Conservation (phyloP, 441 rosid genomes). For the Eruca vesicaria region DNA sequence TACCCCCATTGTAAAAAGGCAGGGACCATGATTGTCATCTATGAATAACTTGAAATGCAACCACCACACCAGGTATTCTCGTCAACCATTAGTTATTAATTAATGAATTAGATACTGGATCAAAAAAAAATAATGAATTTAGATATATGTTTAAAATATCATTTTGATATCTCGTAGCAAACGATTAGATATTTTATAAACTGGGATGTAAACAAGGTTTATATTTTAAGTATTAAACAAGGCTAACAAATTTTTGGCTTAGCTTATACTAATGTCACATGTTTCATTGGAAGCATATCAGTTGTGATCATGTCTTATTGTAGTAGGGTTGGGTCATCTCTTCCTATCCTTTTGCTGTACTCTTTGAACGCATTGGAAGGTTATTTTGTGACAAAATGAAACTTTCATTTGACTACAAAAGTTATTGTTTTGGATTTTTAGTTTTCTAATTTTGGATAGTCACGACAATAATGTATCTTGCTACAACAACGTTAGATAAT, state of each 20-base stretch:
- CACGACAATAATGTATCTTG: not conserved
- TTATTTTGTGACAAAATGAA: not conserved
- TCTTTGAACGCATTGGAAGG: not conserved
- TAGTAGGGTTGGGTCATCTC: not conserved
- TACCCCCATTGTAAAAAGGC: not conserved
- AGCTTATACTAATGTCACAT: not conserved
- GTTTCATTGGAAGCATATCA: not conserved
- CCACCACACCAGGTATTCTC: conserved; percentile 17
- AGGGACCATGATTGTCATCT: conserved; percentile 16
- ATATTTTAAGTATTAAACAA: not conserved
- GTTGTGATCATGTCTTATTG: not conserved
- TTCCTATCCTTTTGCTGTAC: not conserved
- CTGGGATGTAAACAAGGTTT: not conserved
- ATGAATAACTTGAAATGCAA: conserved; percentile 16
- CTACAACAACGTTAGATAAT: not conserved
- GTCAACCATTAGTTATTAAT: not conserved
- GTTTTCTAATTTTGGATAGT: not conserved
- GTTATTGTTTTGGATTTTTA: not conserved
- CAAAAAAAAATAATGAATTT: no score
- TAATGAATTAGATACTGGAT: not conserved
- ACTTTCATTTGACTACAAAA: not conserved
- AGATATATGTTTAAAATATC: not conserved
- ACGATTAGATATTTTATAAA: not conserved
- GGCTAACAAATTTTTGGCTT: no score
- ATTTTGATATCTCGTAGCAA: not conserved